Conservation (phyloP, 257 asterid genomes). For the Gardenia jasminoides region DNA sequence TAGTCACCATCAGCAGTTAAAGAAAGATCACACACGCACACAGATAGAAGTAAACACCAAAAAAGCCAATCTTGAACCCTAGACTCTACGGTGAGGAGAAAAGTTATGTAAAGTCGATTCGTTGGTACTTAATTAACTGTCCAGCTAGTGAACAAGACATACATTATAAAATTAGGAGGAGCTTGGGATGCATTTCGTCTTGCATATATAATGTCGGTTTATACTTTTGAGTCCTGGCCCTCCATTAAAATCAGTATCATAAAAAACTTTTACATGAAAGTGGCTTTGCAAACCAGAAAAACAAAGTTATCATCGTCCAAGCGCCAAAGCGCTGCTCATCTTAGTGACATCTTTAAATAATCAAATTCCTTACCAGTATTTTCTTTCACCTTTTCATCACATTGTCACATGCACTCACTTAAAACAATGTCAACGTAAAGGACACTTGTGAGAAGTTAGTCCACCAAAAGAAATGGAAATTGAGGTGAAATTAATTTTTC, state of each 20-base stretch:
- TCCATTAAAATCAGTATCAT: not conserved
- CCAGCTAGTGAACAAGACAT: not conserved
- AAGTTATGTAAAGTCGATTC: not conserved
- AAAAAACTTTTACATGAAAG: slow-evolving; percentile 3
- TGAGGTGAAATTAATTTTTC: not conserved
- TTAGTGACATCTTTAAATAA: not conserved
- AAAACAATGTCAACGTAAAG: not conserved
- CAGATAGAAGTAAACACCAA: not conserved
- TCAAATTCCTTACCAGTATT: not conserved
- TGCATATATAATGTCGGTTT: slow-evolving; percentile 2
- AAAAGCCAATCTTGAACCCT: not conserved
- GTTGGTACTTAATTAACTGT: not conserved
- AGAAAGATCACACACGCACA: not conserved
- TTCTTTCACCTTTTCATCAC: not conserved
- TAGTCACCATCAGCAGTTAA: not conserved
- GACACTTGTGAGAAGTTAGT: not conserved
- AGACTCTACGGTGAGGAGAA: not conserved
- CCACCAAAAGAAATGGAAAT: not conserved
- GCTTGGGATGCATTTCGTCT: not conserved
- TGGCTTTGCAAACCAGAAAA: slow-evolving; percentile 11
- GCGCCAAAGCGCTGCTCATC: not conserved
- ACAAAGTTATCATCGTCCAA: not conserved
- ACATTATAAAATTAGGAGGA: not conserved
- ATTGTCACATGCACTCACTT: not conserved
- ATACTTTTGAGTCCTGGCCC: not conserved